Conservation (phyloP, 768 basidiomycete genomes). For the Leucogyrophana mollusca region DNA sequence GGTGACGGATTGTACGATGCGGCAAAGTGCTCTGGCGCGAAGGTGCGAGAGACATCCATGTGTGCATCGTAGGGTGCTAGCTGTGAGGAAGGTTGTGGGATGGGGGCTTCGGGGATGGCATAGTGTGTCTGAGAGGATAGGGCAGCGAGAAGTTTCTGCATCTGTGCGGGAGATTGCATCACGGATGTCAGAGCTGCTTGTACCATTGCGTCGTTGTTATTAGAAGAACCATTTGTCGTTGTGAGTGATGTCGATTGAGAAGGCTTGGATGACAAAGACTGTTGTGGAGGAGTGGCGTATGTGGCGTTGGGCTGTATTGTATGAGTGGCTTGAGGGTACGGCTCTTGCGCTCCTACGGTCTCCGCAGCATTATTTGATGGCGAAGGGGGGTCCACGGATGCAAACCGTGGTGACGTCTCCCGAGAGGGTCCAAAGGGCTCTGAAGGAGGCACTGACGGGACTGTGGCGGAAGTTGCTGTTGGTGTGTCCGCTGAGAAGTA, state of each 20-base stretch:
- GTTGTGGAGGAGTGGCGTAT: slow-evolving; percentile 22
- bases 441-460: slow-evolving; percentile 31
- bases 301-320: slow-evolving; percentile 13
- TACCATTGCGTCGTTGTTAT: slow-evolving; percentile 44
- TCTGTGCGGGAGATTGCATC: slow-evolving; percentile 47
- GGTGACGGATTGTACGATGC: slow-evolving; percentile 19
- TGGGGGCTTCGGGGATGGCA: slow-evolving; percentile 14
- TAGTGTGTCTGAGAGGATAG: slow-evolving; percentile 30
- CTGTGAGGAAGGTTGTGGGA: slow-evolving; percentile 19
- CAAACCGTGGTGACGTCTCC: slow-evolving; percentile 20
- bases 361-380: slow-evolving; percentile 11
- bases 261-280: slow-evolving; percentile 3
- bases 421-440: slow-evolving; percentile 20
- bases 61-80: slow-evolving; percentile 27
- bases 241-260: slow-evolving; percentile 4
- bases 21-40: slow-evolving; percentile 20
- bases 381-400: slow-evolving; percentile 23
- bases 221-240: slow-evolving; percentile 6
- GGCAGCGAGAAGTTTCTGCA: slow-evolving; percentile 55
- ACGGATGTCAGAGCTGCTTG: slow-evolving; percentile 53
- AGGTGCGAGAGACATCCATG: slow-evolving; percentile 17
- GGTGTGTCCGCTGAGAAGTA: slow-evolving; percentile 49
- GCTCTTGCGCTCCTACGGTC: slow-evolving; percentile 6
- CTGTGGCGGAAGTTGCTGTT: slow-evolving; percentile 33
- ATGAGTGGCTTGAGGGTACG: slow-evolving; percentile 13